Evolutionary conservation across 148 eudicot species (phyloP).

Genomic region (Diospyros lotus): DNA sequence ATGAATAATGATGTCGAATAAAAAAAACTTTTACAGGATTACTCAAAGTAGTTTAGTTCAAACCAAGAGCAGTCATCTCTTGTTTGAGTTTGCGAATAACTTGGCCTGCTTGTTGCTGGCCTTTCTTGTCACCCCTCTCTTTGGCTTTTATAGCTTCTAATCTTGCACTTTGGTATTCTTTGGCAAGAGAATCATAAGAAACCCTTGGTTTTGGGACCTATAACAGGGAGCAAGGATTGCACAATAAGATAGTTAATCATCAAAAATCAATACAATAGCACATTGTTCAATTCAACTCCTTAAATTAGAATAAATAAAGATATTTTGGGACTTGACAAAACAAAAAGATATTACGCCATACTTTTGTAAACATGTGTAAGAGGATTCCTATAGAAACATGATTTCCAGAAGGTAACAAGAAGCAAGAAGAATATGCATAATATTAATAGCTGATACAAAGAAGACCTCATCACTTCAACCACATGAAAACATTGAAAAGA

Average conservation of each 20-base stretch:
- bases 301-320: not conserved
- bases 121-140: constrained; percentile 67
- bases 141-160: constrained; percentile 77
- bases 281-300: constrained; percentile 5
- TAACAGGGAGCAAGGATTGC: not conserved
- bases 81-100: constrained; percentile 77
- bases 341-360: not conserved
- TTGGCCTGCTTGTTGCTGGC: constrained; percentile 73
- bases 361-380: not conserved
- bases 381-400: not conserved
- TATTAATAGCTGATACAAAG: not conserved
- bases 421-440: constrained; percentile 10
- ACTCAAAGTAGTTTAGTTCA: not conserved
- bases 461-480: constrained; percentile 1
- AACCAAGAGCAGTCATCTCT: constrained; percentile 81
- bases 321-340: not conserved
- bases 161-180: constrained; percentile 75
- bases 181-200: constrained; percentile 45
- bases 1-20: constrained; percentile 3
- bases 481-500: not conserved
- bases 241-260: not conserved
- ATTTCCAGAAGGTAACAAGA: not conserved
- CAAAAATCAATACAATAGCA: constrained; percentile 1
- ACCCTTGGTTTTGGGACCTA: constrained; percentile 58
- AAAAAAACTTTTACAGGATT: not conserved